Base-by-base conservation (phyloP, 768 basidiomycete species). In the Leccinum sublutescens region DNA sequence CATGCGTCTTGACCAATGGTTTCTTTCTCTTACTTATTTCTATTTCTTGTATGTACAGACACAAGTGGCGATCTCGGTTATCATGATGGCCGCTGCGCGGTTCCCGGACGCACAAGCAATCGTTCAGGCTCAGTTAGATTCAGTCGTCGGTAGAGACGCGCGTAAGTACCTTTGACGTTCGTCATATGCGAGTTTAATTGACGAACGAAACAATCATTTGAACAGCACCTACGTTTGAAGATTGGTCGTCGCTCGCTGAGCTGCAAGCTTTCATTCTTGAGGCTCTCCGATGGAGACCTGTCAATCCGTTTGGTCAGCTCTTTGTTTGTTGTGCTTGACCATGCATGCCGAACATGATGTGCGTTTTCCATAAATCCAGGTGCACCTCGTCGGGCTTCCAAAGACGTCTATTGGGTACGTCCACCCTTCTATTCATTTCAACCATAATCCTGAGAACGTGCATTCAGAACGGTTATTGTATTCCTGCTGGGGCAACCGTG, bases 181-280 rank as follows among this genome's bases (percentile, higher is more conserved):
- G 40, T 40, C 40, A n/a, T 38, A n/a, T 9, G 9, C 45, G 6
- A 4, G 17, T 40, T 33, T 3, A 23, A 10, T 15, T 25, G 36
- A 47, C 34, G 14, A 19, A n/a, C 48, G 11, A 21, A 12, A 10
- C n/a, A n/a, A 27, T 12, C 14, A 12, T 14, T 3, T 40, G n/a
- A 36, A 40, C 19, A 79, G 78, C 73, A 5, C 79, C 79, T 0
- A 72, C 71, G 1, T 78, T 78, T 19, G 72, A 65, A 2, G 78
- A 79, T 40, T 62, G 64, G 62, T 38, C 68, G 0, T 52, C 60
- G 4, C 70, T 80, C 10, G 66, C 73, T 1, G 73, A 77, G 31
- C 64, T 78, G 1, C 68, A 70, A 7, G 78, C 79, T 0, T 79
- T 77, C 57, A 65, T 76, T 12, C 62, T 73, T 12, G 79, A 80